A percentile compares a stretch with the other conserved stretches of the same genome.
Evolutionary conservation across 2,329 filamentous ascomycete species (phyloP).

Genomic region (Delphinella strobiligena): DNA sequence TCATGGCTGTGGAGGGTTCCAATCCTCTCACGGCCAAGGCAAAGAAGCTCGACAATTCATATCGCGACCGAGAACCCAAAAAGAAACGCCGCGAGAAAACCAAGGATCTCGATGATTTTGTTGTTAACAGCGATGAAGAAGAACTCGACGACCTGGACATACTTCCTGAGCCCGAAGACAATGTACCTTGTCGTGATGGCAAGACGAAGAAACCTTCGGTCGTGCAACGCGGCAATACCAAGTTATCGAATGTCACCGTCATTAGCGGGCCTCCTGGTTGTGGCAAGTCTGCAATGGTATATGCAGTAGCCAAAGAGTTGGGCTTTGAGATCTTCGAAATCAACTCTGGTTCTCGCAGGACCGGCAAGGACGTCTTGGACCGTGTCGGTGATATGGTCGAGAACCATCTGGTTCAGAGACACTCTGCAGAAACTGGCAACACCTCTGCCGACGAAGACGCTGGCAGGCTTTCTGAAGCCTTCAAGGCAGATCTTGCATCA

Average conservation of each 20-base stretch:
- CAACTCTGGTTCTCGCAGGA: slow-evolving; percentile 70
- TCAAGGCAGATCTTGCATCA: slow-evolving; percentile 48
- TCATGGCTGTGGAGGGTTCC: slow-evolving; percentile 63
- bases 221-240: slow-evolving; percentile 16
- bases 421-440: slow-evolving; percentile 15
- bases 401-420: slow-evolving; percentile 72
- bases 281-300: slow-evolving; percentile 86
- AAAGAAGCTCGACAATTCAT: slow-evolving; percentile 3
- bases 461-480: slow-evolving; percentile 29
- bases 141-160: slow-evolving; percentile 53
- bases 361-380: slow-evolving; percentile 80
- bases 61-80: slow-evolving; percentile 23
- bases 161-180: slow-evolving; percentile 50
- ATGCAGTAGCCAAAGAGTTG: slow-evolving; percentile 83
- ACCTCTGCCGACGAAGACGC: slow-evolving; percentile 23
- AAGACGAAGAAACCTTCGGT: slow-evolving; percentile 16
- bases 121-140: slow-evolving; percentile 70
- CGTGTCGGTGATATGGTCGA: slow-evolving; percentile 92
- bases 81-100: slow-evolving; percentile 54
- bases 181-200: too few relatives aligned
- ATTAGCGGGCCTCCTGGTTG: slow-evolving; percentile 81
- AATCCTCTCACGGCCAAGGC: slow-evolving; percentile 1
- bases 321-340: slow-evolving; percentile 94
- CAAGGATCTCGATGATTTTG: slow-evolving; percentile 66
- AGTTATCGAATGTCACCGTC: slow-evolving; percentile 64